phyloP scores from a whole-genome alignment of 257 asterid genomes.

The Orobanche coerulescens region DNA sequence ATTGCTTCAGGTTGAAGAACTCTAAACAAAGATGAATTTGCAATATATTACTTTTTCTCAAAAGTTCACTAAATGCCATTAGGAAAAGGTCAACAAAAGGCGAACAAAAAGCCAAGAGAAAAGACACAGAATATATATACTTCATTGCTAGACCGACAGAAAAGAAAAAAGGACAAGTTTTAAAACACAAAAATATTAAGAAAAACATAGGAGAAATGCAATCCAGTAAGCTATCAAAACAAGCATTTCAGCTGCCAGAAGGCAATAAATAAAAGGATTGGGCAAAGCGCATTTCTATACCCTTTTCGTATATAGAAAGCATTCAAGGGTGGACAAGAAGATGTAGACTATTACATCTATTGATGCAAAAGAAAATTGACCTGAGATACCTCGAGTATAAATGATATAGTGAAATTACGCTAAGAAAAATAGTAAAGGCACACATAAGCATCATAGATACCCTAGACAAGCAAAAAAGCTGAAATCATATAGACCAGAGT shows the following conservation, averaged over 20 bases:
- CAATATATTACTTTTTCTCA: slow-evolving; percentile 11
- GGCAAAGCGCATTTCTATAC: not conserved
- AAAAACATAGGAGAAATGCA: not conserved
- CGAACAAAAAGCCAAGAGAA: not conserved
- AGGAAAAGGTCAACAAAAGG: slow-evolving; percentile 14
- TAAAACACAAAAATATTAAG: not conserved
- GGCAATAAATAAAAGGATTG: not conserved
- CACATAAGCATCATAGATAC: not conserved
- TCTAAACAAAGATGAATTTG: slow-evolving; percentile 4
- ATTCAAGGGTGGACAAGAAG: not conserved
- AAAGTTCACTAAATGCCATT: not conserved
- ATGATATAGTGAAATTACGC: not conserved
- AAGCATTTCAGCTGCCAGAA: not conserved
- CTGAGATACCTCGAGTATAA: not conserved
- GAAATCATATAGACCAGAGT: not conserved
- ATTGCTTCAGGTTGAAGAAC: not conserved
- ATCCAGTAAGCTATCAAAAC: not conserved
- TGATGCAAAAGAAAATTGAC: not conserved
- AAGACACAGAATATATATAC: too few species aligned
- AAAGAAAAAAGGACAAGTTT: not conserved
- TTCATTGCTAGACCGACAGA: not conserved
- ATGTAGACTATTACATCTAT: not conserved
- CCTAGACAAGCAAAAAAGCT: not conserved
- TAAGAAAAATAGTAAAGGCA: not conserved
- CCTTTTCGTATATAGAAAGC: not conserved